These are phyloP conservation scores for Mycena metata DNA, from an alignment of 768 basidiomycete species.

Conservation along the genomic window DNA sequence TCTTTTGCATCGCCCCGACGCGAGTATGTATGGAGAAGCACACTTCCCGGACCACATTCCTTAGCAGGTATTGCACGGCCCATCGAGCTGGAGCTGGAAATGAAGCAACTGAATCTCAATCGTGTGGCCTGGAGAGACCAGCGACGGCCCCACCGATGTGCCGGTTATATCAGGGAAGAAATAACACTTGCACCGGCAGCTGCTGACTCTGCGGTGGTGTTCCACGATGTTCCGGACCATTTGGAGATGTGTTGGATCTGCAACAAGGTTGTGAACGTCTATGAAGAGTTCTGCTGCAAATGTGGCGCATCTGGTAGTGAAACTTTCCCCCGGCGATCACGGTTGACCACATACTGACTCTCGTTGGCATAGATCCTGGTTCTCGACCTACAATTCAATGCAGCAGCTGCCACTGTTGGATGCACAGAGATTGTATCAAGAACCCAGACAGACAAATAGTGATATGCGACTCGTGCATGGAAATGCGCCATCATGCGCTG, in stretches of 20 bases:
- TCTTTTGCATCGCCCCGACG: not conserved
- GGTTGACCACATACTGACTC: no score
- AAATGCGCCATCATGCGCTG: no score
- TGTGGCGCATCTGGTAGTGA: not conserved
- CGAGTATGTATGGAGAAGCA: slow-evolving; percentile 6
- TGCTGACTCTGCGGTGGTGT: not conserved
- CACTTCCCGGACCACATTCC: not conserved
- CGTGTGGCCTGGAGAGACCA: not conserved
- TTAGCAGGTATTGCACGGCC: not conserved
- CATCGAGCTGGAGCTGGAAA: not conserved
- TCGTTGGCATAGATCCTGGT: not conserved
- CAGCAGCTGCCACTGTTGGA: not conserved
- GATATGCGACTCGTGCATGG: no score
- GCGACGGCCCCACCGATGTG: not conserved
- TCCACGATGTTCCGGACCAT: not conserved
- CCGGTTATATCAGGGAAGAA: not conserved
- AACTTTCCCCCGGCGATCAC: not conserved
- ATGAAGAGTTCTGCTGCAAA: not conserved
- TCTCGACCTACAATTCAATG: not conserved
- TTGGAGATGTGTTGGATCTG: not conserved
- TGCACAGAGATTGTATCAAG: not conserved
- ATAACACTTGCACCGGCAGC: not conserved
- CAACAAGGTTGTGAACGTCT: not conserved
- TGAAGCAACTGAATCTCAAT: not conserved
- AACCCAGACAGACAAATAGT: not conserved